Percentiles rank a stretch among this genome's conserved stretches.
Conservation (phyloP, 495 filamentous ascomycete species). For the Letharia lupina region DNA sequence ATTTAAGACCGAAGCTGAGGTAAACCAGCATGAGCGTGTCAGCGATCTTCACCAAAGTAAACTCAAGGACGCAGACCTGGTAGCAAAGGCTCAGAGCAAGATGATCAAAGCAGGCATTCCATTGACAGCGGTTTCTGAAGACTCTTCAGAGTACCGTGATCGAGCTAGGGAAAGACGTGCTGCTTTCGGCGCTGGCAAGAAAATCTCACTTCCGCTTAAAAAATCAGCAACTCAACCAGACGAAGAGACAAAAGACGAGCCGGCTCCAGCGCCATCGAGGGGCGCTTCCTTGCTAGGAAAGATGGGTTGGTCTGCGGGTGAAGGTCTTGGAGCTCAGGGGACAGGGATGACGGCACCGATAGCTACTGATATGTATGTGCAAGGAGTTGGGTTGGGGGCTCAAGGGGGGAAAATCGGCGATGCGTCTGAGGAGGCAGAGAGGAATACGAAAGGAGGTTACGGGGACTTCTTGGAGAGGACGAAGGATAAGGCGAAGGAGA, state of each 20-base stretch:
- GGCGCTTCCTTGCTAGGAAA: slow-evolving; percentile 77
- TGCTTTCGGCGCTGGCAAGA: slow-evolving; percentile 60
- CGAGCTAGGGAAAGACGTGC: slow-evolving; percentile 74
- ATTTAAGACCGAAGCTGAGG: slow-evolving; percentile 59
- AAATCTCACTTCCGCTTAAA: slow-evolving; percentile 36
- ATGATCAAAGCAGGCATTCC: slow-evolving; percentile 45
- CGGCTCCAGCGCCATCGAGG: slow-evolving; percentile 53
- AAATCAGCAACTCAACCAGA: slow-evolving; percentile 31
- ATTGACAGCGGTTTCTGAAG: slow-evolving; percentile 25
- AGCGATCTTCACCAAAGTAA: slow-evolving; percentile 68
- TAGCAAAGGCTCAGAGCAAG: slow-evolving; percentile 51
- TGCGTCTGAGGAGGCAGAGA: slow-evolving; percentile 67
- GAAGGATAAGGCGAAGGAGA: slow-evolving; percentile 68
- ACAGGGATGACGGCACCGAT: slow-evolving; percentile 71
- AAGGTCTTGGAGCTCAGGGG: slow-evolving; percentile 72
- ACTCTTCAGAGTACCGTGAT: slow-evolving; percentile 59
- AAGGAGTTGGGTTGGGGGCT: slow-evolving; percentile 79
- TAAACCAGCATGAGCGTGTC: slow-evolving; percentile 68
- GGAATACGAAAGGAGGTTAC: slow-evolving; percentile 61
- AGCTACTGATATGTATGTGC: slow-evolving; percentile 66
- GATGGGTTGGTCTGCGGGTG: slow-evolving; percentile 81
- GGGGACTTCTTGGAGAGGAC: slow-evolving; percentile 70
- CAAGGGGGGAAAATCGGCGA: slow-evolving; percentile 78
- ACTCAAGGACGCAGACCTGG: slow-evolving; percentile 50
- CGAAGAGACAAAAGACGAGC: slow-evolving; percentile 29